phyloP scores from a whole-genome alignment of 108 stramenopile species.

The Skeletonema grethae region DNA sequence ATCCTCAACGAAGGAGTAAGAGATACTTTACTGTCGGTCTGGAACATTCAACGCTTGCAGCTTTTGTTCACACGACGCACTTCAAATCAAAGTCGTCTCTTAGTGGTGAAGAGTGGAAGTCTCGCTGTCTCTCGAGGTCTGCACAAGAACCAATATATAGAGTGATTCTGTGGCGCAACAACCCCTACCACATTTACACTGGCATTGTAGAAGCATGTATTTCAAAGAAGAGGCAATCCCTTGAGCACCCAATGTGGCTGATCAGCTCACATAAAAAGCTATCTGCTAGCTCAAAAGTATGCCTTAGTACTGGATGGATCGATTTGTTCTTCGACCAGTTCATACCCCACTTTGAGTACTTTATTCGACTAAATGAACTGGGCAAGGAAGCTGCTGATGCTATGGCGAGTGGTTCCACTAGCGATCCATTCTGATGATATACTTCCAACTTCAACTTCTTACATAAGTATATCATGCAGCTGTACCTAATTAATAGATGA shows the following conservation, averaged over 20 bases:
- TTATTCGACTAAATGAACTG: constrained; percentile 13
- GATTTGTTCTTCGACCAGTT: constrained; percentile 22
- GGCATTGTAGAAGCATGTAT: constrained; percentile 24
- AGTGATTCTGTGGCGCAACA: constrained; percentile 23
- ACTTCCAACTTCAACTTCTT: background rate
- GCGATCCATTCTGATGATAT: background rate
- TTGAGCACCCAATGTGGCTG: constrained; percentile 26
- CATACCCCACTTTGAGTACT: constrained; percentile 16
- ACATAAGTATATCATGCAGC: too few species aligned
- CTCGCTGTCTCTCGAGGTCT: constrained; percentile 11
- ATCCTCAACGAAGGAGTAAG: background rate
- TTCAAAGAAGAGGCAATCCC: constrained; percentile 7
- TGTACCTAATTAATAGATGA: background rate
- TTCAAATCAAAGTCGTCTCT: constrained; percentile 4
- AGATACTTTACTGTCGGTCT: constrained; percentile 11
- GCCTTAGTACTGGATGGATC: constrained; percentile 19
- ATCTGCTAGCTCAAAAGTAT: background rate
- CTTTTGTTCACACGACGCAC: constrained; percentile 23
- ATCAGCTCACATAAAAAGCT: constrained; percentile 10
- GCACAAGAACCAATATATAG: constrained; percentile 16
- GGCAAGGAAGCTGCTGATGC: background rate
- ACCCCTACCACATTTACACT: constrained; percentile 27
- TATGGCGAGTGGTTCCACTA: background rate
- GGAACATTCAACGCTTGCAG: constrained; percentile 16
- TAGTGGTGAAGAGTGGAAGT: background rate